Evolutionary conservation across 2,329 filamentous ascomycete species (phyloP).

Genomic region (Zymoseptoria tritici): DNA sequence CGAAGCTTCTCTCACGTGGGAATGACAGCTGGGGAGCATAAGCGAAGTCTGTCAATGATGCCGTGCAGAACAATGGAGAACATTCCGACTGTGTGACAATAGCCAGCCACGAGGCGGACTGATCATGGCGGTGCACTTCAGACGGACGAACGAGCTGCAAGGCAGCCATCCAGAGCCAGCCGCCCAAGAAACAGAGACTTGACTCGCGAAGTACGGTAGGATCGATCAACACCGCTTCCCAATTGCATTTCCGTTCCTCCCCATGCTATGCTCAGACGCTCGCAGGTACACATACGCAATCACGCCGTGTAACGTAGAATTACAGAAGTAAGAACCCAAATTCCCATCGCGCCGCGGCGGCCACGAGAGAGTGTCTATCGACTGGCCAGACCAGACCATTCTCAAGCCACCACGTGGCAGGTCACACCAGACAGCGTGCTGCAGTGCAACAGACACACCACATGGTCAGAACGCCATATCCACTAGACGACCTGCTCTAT

Average conservation of each 20-base stretch:
- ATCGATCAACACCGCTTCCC: conserved; percentile 4
- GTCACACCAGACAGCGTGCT: background rate
- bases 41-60: background rate
- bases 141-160: too few species aligned
- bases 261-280: conserved; percentile 19
- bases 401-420: conserved; percentile 10
- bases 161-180: background rate
- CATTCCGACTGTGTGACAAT: background rate
- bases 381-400: conserved; percentile 1
- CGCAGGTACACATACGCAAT: conserved; percentile 10
- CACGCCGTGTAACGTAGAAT: conserved; percentile 4
- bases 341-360: background rate
- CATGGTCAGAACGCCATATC: conserved; percentile 1
- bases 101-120: background rate
- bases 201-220: background rate
- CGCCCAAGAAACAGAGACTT: background rate
- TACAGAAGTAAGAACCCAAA: background rate
- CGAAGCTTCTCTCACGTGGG: background rate
- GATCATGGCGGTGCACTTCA: too few species aligned
- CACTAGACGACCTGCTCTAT: conserved; percentile 31
- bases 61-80: background rate
- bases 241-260: conserved; percentile 12
- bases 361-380: background rate
- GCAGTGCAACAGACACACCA: background rate
- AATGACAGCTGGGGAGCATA: background rate